Percentiles rank a stretch among this genome's conserved stretches.
Evolutionary conservation across 768 basidiomycete species (phyloP).

Genomic region (Mycena indigotica): DNA sequence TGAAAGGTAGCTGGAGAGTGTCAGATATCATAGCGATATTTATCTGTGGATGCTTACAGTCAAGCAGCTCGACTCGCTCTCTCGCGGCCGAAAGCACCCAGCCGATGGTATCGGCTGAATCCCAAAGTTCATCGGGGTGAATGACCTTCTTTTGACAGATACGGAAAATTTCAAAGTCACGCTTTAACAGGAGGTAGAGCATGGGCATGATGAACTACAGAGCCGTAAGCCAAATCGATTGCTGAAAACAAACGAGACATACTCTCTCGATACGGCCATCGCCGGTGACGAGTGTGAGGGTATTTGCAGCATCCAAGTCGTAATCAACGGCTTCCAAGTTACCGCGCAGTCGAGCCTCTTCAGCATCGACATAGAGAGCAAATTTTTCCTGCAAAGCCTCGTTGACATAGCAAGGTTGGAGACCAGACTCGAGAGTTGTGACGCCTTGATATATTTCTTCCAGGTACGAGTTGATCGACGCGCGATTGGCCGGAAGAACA

Average conservation of each 20-base stretch:
- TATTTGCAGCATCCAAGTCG: conserved; percentile 31
- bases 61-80: conserved; percentile 28
- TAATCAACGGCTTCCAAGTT: conserved; percentile 32
- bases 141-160: conserved; percentile 29
- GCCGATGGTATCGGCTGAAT: conserved; percentile 25
- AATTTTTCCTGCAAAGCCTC: conserved; percentile 28
- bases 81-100: conserved; percentile 26
- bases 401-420: conserved; percentile 23
- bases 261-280: conserved; percentile 37
- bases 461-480: conserved; percentile 30
- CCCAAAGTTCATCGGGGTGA: conserved; percentile 30
- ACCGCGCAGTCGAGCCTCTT: conserved; percentile 27
- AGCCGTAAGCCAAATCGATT: background rate
- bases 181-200: conserved; percentile 36
- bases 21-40: background rate
- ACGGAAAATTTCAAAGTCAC: conserved; percentile 37
- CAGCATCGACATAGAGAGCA: conserved; percentile 23
- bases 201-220: conserved; percentile 37
- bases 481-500: conserved; percentile 29
- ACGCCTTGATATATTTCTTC: conserved; percentile 17
- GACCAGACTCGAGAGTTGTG: conserved; percentile 18
- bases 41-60: conserved; percentile 21
- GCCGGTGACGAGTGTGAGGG: conserved; percentile 31
- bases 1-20: conserved; percentile 27
- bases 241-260: background rate